Evolutionary conservation across 257 asterid species (phyloP).

Genomic region (Phtheirospermum japonicum): DNA sequence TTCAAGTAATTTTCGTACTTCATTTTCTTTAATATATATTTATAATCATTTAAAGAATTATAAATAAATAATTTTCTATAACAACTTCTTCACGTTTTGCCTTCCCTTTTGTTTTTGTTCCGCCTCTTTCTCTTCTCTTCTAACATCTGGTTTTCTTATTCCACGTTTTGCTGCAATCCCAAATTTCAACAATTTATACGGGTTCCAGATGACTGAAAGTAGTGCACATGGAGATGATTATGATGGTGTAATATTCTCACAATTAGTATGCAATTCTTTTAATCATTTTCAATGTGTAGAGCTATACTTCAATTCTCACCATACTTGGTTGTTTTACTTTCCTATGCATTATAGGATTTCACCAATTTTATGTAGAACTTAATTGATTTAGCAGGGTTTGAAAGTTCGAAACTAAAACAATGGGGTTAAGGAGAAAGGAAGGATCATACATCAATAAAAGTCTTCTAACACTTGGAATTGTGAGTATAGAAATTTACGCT

Average conservation of each 20-base stretch:
- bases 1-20: no score
- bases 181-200: no score
- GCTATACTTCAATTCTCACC: constrained; percentile 2
- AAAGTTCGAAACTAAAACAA: constrained; percentile 97
- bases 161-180: neutral
- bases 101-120: constrained; percentile 15
- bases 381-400: constrained; percentile 98
- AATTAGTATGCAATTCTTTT: constrained; percentile 64
- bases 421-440: constrained; percentile 93
- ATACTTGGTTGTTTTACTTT: constrained; percentile 14
- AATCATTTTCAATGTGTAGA: constrained; percentile 21
- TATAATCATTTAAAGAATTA: no score
- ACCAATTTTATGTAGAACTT: constrained; percentile 56
- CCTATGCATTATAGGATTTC: constrained; percentile 17
- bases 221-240: constrained; percentile 95
- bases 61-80: no score
- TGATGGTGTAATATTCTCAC: constrained; percentile 96
- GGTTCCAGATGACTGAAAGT: constrained; percentile 91
- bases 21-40: no score
- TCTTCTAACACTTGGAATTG: constrained; percentile 98
- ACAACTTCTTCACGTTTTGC: no score
- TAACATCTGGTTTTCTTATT: constrained; percentile 2
- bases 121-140: constrained; percentile 16
- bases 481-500: constrained; percentile 39
- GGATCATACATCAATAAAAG: constrained; percentile 98